phyloP scores from a whole-genome alignment of 352 stramenopile genomes.

The Phytophthora quininea region DNA sequence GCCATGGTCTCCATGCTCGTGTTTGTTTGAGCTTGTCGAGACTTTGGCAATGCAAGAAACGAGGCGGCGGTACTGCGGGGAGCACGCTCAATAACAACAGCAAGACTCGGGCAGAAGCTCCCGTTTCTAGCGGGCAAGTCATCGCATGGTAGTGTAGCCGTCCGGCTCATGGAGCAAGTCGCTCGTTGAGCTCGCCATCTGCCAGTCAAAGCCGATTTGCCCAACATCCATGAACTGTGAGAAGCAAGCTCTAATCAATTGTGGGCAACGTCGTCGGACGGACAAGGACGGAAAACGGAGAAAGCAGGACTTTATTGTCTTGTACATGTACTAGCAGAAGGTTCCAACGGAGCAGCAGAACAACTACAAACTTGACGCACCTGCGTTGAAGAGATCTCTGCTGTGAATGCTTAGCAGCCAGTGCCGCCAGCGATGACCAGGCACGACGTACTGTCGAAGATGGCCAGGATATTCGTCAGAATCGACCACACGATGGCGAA shows the following conservation, averaged over 20 bases:
- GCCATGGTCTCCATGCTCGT: constrained; percentile 10
- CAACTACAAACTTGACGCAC: neutral
- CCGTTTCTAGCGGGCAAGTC: constrained; percentile 15
- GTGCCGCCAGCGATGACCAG: constrained; percentile 25
- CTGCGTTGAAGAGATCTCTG: constrained; percentile 7
- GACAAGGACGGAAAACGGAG: neutral
- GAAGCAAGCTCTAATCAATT: neutral
- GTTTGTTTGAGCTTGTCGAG: neutral
- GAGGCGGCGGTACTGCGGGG: constrained; percentile 12
- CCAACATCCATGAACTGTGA: neutral
- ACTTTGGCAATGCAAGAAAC: constrained; percentile 28
- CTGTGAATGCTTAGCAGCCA: constrained; percentile 13
- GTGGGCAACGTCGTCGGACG: neutral
- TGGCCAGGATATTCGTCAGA: constrained; percentile 31
- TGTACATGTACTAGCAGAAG: constrained; percentile 8
- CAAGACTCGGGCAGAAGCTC: constrained; percentile 7
- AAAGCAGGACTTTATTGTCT: constrained; percentile 1
- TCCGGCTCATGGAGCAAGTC: neutral
- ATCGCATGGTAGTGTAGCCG: neutral
- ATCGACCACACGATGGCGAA: constrained; percentile 43
- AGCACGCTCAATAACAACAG: neutral
- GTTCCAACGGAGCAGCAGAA: constrained; percentile 9
- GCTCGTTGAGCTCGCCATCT: neutral
- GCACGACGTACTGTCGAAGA: constrained; percentile 26
- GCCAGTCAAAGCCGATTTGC: neutral